Evolutionary conservation across 2,329 filamentous ascomycete species (phyloP).

Genomic region (Trichoderma koningiopsis): DNA sequence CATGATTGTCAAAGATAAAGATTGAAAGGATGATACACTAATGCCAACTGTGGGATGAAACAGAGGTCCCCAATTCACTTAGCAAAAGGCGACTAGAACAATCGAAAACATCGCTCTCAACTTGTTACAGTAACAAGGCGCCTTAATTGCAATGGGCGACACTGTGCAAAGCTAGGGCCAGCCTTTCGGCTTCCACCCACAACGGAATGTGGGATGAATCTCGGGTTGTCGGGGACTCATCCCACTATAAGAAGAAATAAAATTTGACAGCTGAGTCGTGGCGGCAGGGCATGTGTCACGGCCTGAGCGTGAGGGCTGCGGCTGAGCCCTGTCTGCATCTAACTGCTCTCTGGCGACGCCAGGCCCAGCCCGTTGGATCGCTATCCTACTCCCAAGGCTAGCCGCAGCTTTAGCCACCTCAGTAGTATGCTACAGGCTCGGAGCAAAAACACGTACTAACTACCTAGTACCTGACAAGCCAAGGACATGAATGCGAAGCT

Average conservation of each 20-base stretch:
- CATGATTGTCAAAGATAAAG: too few relatives aligned
- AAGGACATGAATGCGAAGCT: neutral
- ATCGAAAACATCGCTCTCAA: neutral
- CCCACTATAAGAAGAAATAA: neutral
- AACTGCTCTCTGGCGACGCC: neutral
- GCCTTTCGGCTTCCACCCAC: neutral
- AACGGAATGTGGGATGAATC: slow-evolving; percentile 10
- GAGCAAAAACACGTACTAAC: slow-evolving; percentile 3
- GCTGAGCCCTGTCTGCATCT: slow-evolving; percentile 1
- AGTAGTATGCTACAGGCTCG: neutral
- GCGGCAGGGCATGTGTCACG: neutral
- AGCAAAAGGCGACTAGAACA: neutral
- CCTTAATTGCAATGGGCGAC: neutral
- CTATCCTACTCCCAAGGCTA: neutral
- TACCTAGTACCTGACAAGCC: neutral
- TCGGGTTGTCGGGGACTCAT: neutral
- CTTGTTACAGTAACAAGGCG: neutral
- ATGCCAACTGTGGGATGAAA: neutral
- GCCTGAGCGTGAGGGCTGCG: neutral
- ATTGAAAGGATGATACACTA: neutral
- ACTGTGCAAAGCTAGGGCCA: neutral
- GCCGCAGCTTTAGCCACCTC: slow-evolving; percentile 6
- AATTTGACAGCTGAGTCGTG: neutral
- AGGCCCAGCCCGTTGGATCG: slow-evolving; percentile 19
- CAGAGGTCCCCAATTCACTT: too few relatives aligned